Percentiles rank a stretch among this genome's conserved stretches.
phyloP scores from a whole-genome alignment of 139 green algal genomes.

The Raphidocelis subcapitata region DNA sequence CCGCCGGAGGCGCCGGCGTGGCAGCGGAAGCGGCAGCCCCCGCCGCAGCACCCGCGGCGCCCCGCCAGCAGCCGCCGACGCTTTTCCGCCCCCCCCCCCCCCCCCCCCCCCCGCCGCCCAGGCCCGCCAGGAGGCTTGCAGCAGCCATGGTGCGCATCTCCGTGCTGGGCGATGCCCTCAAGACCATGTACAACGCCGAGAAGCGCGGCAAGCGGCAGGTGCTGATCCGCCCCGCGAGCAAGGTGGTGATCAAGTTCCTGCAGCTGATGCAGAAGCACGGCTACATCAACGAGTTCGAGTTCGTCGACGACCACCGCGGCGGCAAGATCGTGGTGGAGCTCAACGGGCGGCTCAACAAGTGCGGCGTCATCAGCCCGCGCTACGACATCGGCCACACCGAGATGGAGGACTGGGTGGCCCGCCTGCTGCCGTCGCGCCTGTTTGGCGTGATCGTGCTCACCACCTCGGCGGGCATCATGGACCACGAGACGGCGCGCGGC shows the following conservation, averaged over 20 bases:
- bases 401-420: slow-evolving; percentile 91
- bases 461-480: slow-evolving; percentile 97
- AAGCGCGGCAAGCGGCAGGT: slow-evolving; percentile 96
- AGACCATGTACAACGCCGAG: slow-evolving; percentile 99
- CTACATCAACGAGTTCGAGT: slow-evolving; percentile 99
- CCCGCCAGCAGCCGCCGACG: too few relatives aligned
- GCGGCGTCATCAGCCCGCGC: slow-evolving; percentile 96
- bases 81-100: too few relatives aligned
- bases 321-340: slow-evolving; percentile 99
- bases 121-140: slow-evolving; percentile 14
- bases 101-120: background rate
- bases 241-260: slow-evolving; percentile 99
- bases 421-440: slow-evolving; percentile 96
- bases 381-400: slow-evolving; percentile 87
- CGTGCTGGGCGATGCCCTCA: slow-evolving; percentile 96
- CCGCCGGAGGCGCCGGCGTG: too few relatives aligned
- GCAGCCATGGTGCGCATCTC: slow-evolving; percentile 93
- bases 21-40: too few relatives aligned
- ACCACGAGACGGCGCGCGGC: slow-evolving; percentile 97
- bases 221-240: slow-evolving; percentile 93
- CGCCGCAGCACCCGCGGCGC: too few relatives aligned
- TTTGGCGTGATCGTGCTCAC: slow-evolving; percentile 98
- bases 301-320: slow-evolving; percentile 91
- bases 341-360: slow-evolving; percentile 99
- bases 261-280: slow-evolving; percentile 95